Evolutionary conservation across 345 rosid species (phyloP), one percentile per base, ranked within the genome.

Genomic region (Acer negundo): DNA sequence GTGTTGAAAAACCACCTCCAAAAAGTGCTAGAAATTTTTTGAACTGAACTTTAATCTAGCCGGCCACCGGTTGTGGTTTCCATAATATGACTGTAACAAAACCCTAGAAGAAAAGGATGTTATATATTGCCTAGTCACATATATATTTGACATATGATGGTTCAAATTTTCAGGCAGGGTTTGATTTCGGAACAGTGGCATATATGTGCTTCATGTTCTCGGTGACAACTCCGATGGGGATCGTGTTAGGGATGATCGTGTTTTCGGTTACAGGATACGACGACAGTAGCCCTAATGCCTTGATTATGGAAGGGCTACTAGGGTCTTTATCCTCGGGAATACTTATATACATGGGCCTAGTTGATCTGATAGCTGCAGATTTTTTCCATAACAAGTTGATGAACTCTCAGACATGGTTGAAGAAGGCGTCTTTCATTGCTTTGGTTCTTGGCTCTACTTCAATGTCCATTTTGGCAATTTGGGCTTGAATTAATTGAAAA

Each of bases 141-240:
- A 7, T 12, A n/a, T n/a, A n/a, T n/a, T 44, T 46, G 49, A 11
- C 49, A 46, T 9, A 46, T 46, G 11, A 31, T 62, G 67, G 68
- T 79, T 67, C 40, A 4, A 51, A 44, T 81, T 42, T 78, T 80
- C 95, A 95, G 99, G 99, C 98, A 0, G 95, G 98, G 31, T 95
- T 95, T 82, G 80, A 83, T 55, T 53, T 88, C 22, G 85, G 91
- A 76, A 93, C 99, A 12, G 89, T 92, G 67, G 88, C 86, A 16
- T 92, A 91, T 80, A 95, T 95, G 99, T 88, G 97, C 77, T 86
- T 93, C 80, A 85, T 95, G 98, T 95, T 95, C 73, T 84, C 99
- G 1, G 97, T 84, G 82, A 95, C 99, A 0, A 95, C 99, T 0
- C 99, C 99, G 16, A 79, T 92, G 72, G 99, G 99, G 69, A 93